Evolutionary conservation across 345 rosid genomes (phyloP).

Genomic region (Fremontodendron californicum): DNA sequence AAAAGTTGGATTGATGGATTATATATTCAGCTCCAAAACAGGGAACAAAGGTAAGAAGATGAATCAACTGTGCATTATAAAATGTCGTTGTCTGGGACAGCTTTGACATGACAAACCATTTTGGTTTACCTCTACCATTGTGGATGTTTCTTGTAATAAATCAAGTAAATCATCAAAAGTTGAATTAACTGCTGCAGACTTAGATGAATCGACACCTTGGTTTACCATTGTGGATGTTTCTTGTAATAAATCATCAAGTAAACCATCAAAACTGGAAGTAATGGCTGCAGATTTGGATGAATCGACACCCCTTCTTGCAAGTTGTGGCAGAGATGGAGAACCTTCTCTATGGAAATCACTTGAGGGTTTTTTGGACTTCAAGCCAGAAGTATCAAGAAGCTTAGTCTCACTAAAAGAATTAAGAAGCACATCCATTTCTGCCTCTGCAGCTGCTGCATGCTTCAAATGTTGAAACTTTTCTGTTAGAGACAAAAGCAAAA

Average conservation of each 20-base stretch:
- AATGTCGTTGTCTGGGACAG: neutral
- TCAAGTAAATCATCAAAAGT: too few species aligned
- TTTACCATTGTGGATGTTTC: slow-evolving; percentile 35
- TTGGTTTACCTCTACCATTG: too few species aligned
- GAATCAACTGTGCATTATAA: slow-evolving; percentile 25
- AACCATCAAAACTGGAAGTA: too few species aligned
- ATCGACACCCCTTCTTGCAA: slow-evolving; percentile 12
- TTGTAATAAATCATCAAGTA: slow-evolving; percentile 56
- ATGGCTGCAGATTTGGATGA: slow-evolving; percentile 8
- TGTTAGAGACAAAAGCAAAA: slow-evolving; percentile 2
- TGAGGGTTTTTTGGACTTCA: slow-evolving; percentile 6
- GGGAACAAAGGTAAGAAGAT: slow-evolving; percentile 11
- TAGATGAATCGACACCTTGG: too few species aligned
- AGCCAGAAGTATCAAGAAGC: slow-evolving; percentile 18
- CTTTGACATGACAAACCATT: slow-evolving; percentile 12
- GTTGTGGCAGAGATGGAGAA: slow-evolving; percentile 15
- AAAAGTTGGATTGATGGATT: neutral
- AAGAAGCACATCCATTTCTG: slow-evolving; percentile 71
- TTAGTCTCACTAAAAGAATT: slow-evolving; percentile 41
- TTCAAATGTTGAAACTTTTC: slow-evolving; percentile 19
- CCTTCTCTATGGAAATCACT: slow-evolving; percentile 11
- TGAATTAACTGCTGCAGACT: too few species aligned
- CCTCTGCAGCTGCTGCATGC: slow-evolving; percentile 46
- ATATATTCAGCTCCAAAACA: neutral
- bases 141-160: too few species aligned